Evolutionary conservation across 2,329 filamentous ascomycete species (phyloP), one percentile per base, ranked within the genome.

Genomic region (Fusarium proliferatum): DNA sequence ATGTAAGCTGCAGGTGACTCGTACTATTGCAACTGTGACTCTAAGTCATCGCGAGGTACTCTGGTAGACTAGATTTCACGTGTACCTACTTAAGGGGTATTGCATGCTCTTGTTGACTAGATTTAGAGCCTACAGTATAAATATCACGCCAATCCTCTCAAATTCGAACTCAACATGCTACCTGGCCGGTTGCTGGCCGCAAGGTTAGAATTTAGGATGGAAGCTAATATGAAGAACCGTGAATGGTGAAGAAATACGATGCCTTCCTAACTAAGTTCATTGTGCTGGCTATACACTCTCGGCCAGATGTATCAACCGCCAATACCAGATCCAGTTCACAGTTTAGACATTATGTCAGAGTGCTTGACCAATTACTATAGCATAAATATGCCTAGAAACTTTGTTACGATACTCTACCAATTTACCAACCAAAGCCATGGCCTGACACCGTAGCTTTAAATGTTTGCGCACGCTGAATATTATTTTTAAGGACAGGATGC

Each of bases 51-150:
- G 2, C 2, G 2, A 21, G 9, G 8, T 21, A 33, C 4, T 15
- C n/a, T 26, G 15, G 16, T 19, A 26, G 49, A 26, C 15, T 26
- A 6, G 12, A 8, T 5, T 30, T 15, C 1, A 13, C 6, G n/a
- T 0, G 5, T 13, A 19, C 15, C 3, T 6, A 9, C 2, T 3
- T 17, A 23, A 1, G 16, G 12, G 11, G 9, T 19, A 23, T 15
- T 26, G 2, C 17, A 13, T 15, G n/a, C n/a, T 52, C 9, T 36
- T 34, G 0, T 23, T 5, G 17, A 13, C 8, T 6, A 36, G 21
- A 7, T 30, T 15, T 6, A 30, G 10, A 45, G 6, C 4, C 9
- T 15, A 10, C 6, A 11, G 16, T 16, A 33, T 3, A 33, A 3
- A 17, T 2, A 49, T 49, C 21, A 33, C 10, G 9, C 21, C 30